Conservation (phyloP, 2,329 filamentous ascomycete genomes). For the Penicillium sp. region DNA sequence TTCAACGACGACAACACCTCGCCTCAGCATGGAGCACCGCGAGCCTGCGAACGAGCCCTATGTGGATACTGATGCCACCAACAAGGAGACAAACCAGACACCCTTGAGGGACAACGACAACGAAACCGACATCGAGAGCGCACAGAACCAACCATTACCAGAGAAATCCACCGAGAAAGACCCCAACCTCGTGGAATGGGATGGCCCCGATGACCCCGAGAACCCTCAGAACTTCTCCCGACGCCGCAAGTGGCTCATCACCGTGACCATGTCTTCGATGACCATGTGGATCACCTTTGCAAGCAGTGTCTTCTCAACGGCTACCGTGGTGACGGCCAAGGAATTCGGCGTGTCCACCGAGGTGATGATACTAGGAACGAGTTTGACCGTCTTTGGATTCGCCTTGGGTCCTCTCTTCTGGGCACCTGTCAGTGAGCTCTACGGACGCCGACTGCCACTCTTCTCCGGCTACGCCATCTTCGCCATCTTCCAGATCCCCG, state of each 20-base stretch:
- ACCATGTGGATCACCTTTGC: conserved; percentile 53
- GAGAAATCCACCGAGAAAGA: conserved; percentile 24
- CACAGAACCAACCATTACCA: background rate
- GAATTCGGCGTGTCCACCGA: conserved; percentile 50
- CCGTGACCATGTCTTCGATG: conserved; percentile 43
- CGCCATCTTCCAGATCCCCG: conserved; percentile 56
- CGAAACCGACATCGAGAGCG: conserved; percentile 21
- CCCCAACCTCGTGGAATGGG: conserved; percentile 34
- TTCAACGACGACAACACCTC: conserved; percentile 20
- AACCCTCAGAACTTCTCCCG: conserved; percentile 32
- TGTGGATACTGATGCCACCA: background rate
- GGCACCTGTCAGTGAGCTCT: conserved; percentile 49
- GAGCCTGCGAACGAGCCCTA: background rate
- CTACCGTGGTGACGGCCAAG: conserved; percentile 42
- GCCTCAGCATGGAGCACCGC: conserved; percentile 20
- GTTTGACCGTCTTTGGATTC: conserved; percentile 52
- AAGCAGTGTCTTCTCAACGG: conserved; percentile 49
- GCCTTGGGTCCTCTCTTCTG: conserved; percentile 43
- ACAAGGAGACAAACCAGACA: conserved; percentile 4
- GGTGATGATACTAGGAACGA: conserved; percentile 53
- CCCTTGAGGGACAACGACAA: conserved; percentile 2
- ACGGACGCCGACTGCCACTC: conserved; percentile 51
- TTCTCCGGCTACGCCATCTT: conserved; percentile 51
- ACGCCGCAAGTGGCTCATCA: conserved; percentile 45
- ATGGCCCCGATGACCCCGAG: conserved; percentile 32